Conservation (phyloP, 208 protist species). For the Paratrypanosoma confusum region DNA sequence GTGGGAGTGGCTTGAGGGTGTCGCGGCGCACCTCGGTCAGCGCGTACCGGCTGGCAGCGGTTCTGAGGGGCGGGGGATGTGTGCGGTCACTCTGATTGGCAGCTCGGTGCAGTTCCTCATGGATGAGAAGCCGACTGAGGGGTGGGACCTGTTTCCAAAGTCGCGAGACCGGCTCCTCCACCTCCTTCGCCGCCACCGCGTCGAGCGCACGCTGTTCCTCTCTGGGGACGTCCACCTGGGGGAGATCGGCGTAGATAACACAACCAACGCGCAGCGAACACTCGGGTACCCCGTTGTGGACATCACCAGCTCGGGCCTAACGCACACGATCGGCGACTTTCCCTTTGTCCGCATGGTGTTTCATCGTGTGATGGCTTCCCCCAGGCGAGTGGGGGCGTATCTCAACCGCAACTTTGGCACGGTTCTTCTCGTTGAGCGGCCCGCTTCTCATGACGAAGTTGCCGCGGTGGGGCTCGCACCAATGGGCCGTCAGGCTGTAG, state of each 20-base stretch:
- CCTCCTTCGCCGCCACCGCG: constrained; percentile 23
- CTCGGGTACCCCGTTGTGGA: constrained; percentile 67
- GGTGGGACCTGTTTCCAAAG: constrained; percentile 55
- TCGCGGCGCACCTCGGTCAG: constrained; percentile 18
- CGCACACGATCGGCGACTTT: constrained; percentile 55
- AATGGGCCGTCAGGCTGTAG: too few species aligned
- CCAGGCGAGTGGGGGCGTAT: constrained; percentile 42
- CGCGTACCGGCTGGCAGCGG: constrained; percentile 15
- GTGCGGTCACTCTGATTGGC: constrained; percentile 56
- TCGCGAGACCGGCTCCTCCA: constrained; percentile 42
- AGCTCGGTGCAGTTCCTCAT: constrained; percentile 67
- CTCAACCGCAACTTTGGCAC: constrained; percentile 63
- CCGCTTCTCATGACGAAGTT: too few species aligned
- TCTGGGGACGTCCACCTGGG: constrained; percentile 80
- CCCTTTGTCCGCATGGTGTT: constrained; percentile 32
- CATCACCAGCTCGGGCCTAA: constrained; percentile 71
- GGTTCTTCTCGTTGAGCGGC: too few species aligned
- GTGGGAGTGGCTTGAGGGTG: constrained; percentile 75
- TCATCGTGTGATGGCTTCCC: constrained; percentile 5
- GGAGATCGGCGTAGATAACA: constrained; percentile 57
- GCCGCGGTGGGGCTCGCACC: too few species aligned
- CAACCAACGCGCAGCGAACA: constrained; percentile 8
- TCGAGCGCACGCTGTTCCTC: constrained; percentile 61
- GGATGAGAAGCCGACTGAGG: constrained; percentile 66
- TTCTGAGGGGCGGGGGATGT: constrained; percentile 9